These are phyloP conservation scores for Blastobotrys buckinghamii DNA, from an alignment of 1,139 yeast genomes.

Conservation along the genomic window DNA sequence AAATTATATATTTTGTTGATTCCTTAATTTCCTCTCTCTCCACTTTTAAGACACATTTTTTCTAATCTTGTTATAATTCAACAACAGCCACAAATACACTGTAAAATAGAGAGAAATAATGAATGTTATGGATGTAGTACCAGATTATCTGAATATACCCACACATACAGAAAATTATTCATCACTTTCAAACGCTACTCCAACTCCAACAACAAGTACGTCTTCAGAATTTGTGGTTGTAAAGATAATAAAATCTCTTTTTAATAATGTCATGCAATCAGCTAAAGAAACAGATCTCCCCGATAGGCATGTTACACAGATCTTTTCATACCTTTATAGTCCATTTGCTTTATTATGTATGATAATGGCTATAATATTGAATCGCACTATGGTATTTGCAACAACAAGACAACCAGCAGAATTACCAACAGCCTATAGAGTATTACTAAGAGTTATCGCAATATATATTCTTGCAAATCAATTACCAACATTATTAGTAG, in stretches of 20 bases:
- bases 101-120: not conserved
- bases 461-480: slow-evolving; percentile 36
- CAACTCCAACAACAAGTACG: slow-evolving; percentile 7
- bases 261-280: slow-evolving; percentile 20
- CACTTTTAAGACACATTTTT: not conserved
- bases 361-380: slow-evolving; percentile 58
- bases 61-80: not conserved
- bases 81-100: not conserved
- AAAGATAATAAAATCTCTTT: slow-evolving; percentile 19
- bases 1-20: not conserved
- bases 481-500: slow-evolving; percentile 36
- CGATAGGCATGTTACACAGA: slow-evolving; percentile 21
- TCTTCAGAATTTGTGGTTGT: slow-evolving; percentile 19
- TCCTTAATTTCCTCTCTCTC: not conserved
- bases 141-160: not conserved
- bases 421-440: slow-evolving; percentile 25
- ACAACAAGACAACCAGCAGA: slow-evolving; percentile 44
- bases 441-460: slow-evolving; percentile 38
- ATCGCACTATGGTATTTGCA: slow-evolving; percentile 63
- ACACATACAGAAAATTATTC: not conserved
- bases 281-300: slow-evolving; percentile 25
- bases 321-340: slow-evolving; percentile 38
- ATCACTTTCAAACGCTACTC: not conserved
- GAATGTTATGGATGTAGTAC: slow-evolving; percentile 13
- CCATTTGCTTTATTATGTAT: slow-evolving; percentile 51